These are phyloP conservation scores for Ceratobasidium theobromae DNA, from an alignment of 1,284 basidiomycete species.

Conservation along the genomic window DNA sequence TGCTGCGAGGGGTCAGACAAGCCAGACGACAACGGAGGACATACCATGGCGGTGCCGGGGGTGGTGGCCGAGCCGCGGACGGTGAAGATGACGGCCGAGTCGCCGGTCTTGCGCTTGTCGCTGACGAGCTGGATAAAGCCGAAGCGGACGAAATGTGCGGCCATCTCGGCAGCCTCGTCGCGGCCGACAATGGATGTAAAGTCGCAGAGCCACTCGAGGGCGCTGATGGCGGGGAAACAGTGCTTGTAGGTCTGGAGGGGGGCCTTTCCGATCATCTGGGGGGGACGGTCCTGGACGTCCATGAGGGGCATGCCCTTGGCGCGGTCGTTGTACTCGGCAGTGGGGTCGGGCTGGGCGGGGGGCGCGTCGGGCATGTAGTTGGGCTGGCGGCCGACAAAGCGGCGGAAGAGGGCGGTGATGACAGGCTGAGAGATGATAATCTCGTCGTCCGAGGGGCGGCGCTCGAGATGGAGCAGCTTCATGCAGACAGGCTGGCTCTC, in stretches of 20 bases:
- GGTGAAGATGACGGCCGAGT: slow-evolving; percentile 85
- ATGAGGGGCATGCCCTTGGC: slow-evolving; percentile 73
- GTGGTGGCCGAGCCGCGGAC: slow-evolving; percentile 69
- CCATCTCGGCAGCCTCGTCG: slow-evolving; percentile 96
- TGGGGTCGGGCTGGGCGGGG: slow-evolving; percentile 55
- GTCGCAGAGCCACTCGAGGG: slow-evolving; percentile 96
- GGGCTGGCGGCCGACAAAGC: slow-evolving; percentile 85
- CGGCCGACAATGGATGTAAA: slow-evolving; percentile 94
- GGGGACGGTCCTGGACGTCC: slow-evolving; percentile 62
- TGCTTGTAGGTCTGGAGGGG: slow-evolving; percentile 60
- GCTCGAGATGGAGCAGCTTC: slow-evolving; percentile 95
- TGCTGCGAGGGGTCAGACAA: slow-evolving; percentile 58
- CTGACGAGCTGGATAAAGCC: slow-evolving; percentile 86
- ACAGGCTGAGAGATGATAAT: slow-evolving; percentile 94
- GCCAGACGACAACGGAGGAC: slow-evolving; percentile 41
- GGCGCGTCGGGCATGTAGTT: slow-evolving; percentile 62
- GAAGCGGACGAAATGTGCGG: slow-evolving; percentile 96
- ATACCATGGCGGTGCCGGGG: slow-evolving; percentile 55
- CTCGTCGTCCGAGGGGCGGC: slow-evolving; percentile 91
- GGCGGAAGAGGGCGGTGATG: slow-evolving; percentile 91
- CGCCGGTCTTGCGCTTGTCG: slow-evolving; percentile 84
- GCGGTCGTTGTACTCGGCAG: slow-evolving; percentile 75
- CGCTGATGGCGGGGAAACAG: slow-evolving; percentile 84
- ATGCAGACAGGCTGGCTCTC: slow-evolving; percentile 95
- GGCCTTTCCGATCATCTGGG: slow-evolving; percentile 55